Evolutionary conservation across 2,329 filamentous ascomycete species (phyloP), one percentile per base, ranked within the genome.

Genomic region (Sclerotinia subarctica): DNA sequence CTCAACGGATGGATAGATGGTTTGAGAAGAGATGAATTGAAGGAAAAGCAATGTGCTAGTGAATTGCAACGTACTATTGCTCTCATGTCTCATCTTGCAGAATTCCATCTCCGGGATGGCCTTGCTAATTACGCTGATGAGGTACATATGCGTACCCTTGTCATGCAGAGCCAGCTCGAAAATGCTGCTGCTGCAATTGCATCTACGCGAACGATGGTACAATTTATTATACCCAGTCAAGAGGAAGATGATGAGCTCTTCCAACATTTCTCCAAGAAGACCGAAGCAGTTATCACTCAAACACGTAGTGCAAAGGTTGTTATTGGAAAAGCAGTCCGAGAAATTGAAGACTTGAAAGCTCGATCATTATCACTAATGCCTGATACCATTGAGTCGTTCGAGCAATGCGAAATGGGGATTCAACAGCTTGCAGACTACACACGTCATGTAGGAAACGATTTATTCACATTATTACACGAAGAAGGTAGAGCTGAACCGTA

Each of bases 1-100:
- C 80, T 98, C 62, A 97, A 97, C 76, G 86, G 86, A 67, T 97
- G 93, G 87, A 91, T 98, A 68, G 94, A 97, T 72, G 88, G 88
- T 7, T 78, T 97, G 66, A 89, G 93, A 71, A 88, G 88, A 64
- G 93, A 96, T 73, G 93, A 97, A 67, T 81, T 98, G 60, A 93
- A 93, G 78, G 91, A 94, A 79, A 88, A 90, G 77, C 90, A 92
- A 74, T 93, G 93, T 76, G 89, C 91, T 0, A 87, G 87, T 32
- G 92, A 96, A 76, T 82, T 98, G 49, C 89, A 94, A 74, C 88
- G 91, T 66, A 94, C 92, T 8, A 91, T 96, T 73, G 91, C 93
- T 65, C 85, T 97, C 66, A 89, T 97, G 84, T 86, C 87, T n/a
- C 93, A 97, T 77, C 85, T 97, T 19, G 90, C 88, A 13, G 91